Base-by-base conservation (phyloP, 768 basidiomycete genomes). In the Lentinula lateritia region DNA sequence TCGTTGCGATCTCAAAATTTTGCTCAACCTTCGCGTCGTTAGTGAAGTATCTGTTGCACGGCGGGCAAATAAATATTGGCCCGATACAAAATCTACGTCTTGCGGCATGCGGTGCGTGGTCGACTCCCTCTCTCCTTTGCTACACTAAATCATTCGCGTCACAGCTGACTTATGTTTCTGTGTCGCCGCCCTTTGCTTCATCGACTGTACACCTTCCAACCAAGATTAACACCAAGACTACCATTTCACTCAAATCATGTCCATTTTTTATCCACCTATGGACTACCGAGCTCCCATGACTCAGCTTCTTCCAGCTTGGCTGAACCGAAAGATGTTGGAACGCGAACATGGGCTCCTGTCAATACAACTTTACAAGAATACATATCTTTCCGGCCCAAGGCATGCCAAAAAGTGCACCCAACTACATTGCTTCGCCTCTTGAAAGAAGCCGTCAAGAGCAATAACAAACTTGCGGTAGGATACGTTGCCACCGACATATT, bases 141-240 rank as follows among this genome's bases (percentile, higher is more conserved):
- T 58, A 36, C 61, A 68, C 61, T 61, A 67, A 34, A 52, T 66
- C n/a, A 52, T 35, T 35, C 13, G 42, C 38, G 6, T 23, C 55
- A 38, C 64, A 84, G 87, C 76, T 89, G 80, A 89, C 85, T 83
- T 86, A 89, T 89, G 87, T 87, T 80, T 76, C 79, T 84, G 83
- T 86, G 55, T 43, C 55, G 87, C 80, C 86, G 84, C 75, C 80
- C 75, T 75, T 73, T 80, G 74, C 72, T 81, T 68, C 74, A 76
- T 66, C 77, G 77, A 81, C 75, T 76, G 73, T 75, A 77, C 73
- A 70, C 75, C 67, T 70, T 68, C 60, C 74, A 71, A 66, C 61
- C 70, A 63, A 52, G 54, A 62, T 41, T 36, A 8, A n/a, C 48
- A 59, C 9, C 23, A 18, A 7, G 48, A n/a, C 20, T 38, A 48